Base-by-base conservation (phyloP, 2,329 filamentous ascomycete genomes). In the Aspergillus proliferans region DNA sequence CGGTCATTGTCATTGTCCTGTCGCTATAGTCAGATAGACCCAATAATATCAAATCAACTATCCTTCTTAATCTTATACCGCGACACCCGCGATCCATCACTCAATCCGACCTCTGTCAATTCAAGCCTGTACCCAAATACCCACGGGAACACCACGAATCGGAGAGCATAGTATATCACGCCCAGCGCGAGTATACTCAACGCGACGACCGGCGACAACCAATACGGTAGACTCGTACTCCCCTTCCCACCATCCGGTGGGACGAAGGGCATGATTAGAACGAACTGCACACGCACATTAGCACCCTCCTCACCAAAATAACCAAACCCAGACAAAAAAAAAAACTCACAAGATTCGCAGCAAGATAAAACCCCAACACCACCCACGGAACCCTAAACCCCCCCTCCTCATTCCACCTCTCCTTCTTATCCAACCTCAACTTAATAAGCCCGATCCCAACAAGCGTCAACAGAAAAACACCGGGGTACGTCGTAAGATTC, bases 221-320 rank as follows among this genome's bases (percentile, higher is more conserved):
- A 58, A 28, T 58, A 59, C 3, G 57, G 55, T 2, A 58, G 43
- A 42, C 51, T 55, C 2, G 52, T 53, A 9, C 19, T 54, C 4
- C 45, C 48, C 22, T 52, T 52, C 3, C 48, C 46, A 47, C 43
- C 39, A 1, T 43, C 22, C 1, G 56, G 55, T 6, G 56, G 56
- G 3, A 59, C 46, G 19, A 59, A 58, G 3, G 57, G 55, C 57
- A 58, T 58, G 2, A 58, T 26, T 4, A 59, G 43, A 6, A 58
- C 50, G 28, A 58, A 58, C 53, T 58, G 19, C 19, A 21, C 4
- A 19, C 15, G 9, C 22, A 33, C 18, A 39, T 30, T 53, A n/a
- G 19, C 19, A 46, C 19, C 22, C 4, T 24, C 22, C 22, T 24
- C 22, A 4, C 22, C 24, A 19, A 18, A 4, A 2, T 0, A 30